Evolutionary conservation across 2,329 filamentous ascomycete species (phyloP).

Genomic region (Colletotrichum sp.): DNA sequence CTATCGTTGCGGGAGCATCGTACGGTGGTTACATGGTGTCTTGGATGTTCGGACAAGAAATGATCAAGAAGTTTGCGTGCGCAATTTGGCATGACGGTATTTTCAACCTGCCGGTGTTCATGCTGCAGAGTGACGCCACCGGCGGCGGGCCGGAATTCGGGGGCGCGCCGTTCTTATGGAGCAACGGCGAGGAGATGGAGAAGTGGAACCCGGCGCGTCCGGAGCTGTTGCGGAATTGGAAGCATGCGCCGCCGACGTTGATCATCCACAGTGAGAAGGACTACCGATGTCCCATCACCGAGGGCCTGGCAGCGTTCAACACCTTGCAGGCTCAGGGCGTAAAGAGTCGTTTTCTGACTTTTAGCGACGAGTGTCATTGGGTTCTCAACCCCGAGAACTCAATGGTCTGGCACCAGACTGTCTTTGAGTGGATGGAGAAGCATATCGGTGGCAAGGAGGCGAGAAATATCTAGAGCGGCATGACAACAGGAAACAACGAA

Average conservation of each 20-base stretch:
- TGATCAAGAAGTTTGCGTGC: slow-evolving; percentile 46
- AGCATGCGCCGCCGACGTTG: slow-evolving; percentile 66
- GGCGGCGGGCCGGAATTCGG: slow-evolving; percentile 39
- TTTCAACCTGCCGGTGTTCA: slow-evolving; percentile 34
- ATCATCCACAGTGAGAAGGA: slow-evolving; percentile 76
- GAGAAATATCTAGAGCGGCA: not conserved
- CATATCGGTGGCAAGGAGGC: slow-evolving; percentile 31
- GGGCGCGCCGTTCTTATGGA: slow-evolving; percentile 48
- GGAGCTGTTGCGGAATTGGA: slow-evolving; percentile 61
- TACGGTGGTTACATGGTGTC: slow-evolving; percentile 68
- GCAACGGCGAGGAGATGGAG: slow-evolving; percentile 48
- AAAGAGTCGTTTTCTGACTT: slow-evolving; percentile 72
- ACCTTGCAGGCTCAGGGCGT: slow-evolving; percentile 71
- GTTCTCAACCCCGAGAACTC: slow-evolving; percentile 73
- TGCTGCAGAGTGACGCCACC: slow-evolving; percentile 28
- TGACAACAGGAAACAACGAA: not conserved
- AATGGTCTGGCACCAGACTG: slow-evolving; percentile 70
- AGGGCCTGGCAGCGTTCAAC: slow-evolving; percentile 74
- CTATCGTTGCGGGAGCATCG: slow-evolving; percentile 56
- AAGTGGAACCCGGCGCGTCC: slow-evolving; percentile 54
- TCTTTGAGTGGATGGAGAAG: slow-evolving; percentile 71
- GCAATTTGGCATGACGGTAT: slow-evolving; percentile 55
- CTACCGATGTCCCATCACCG: slow-evolving; percentile 55
- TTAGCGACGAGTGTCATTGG: slow-evolving; percentile 77
- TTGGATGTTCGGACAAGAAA: slow-evolving; percentile 59